phyloP scores from a whole-genome alignment of 768 basidiomycete genomes.

The Termitomyces sp. region DNA sequence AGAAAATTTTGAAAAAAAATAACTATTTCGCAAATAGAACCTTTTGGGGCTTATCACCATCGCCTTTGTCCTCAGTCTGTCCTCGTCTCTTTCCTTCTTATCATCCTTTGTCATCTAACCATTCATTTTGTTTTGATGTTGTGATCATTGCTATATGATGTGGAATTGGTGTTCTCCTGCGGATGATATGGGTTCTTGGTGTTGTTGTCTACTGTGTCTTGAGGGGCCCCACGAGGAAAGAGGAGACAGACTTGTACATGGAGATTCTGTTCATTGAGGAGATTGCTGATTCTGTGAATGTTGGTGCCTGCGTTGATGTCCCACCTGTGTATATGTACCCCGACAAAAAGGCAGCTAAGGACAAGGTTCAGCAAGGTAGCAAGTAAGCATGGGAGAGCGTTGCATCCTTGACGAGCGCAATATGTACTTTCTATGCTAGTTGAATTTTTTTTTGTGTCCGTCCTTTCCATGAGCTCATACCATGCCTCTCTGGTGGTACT shows the following conservation, averaged over 20 bases:
- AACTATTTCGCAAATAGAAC: no score
- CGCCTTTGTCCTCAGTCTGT: slow-evolving; percentile 72
- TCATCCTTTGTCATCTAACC: neutral
- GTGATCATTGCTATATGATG: slow-evolving; percentile 46
- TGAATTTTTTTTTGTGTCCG: no score
- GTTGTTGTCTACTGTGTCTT: slow-evolving; percentile 58
- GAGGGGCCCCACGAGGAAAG: slow-evolving; percentile 39
- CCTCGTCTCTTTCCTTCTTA: neutral
- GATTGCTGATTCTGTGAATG: slow-evolving; percentile 44
- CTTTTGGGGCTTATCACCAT: no score
- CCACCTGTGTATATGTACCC: slow-evolving; percentile 54
- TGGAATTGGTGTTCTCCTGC: slow-evolving; percentile 75
- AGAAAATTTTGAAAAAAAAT: no score
- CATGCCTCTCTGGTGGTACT: no score
- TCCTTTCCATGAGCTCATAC: no score
- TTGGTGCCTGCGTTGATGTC: no score
- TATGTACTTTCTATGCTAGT: no score
- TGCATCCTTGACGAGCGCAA: no score
- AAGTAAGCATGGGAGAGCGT: neutral
- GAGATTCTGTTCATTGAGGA: slow-evolving; percentile 36
- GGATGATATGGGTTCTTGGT: slow-evolving; percentile 75
- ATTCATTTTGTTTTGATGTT: neutral
- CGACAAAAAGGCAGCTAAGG: slow-evolving; percentile 43
- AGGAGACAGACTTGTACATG: slow-evolving; percentile 42
- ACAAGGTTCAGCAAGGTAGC: slow-evolving; percentile 13